Evolutionary conservation across 495 filamentous ascomycete species (phyloP).

Genomic region (Aspergillus cavernicola): DNA sequence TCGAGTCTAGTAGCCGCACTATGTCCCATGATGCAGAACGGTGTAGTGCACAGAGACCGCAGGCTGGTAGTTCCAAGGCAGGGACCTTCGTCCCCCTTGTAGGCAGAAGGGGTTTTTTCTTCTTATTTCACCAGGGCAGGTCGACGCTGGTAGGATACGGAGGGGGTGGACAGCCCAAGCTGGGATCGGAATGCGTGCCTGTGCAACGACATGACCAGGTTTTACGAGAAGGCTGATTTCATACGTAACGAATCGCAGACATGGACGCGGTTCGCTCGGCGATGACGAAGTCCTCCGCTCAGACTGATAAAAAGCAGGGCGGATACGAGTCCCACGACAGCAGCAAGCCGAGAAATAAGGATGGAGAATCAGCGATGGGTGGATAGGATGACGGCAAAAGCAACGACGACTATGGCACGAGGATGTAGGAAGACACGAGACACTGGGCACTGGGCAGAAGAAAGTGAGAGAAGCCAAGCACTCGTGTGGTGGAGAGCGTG

Average conservation of each 20-base stretch:
- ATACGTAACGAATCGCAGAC: conserved; percentile 9
- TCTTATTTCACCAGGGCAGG: conserved; percentile 7
- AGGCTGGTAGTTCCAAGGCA: background rate
- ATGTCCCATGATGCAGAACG: conserved; percentile 16
- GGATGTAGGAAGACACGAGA: conserved; percentile 5
- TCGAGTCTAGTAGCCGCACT: conserved; percentile 5
- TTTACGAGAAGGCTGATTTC: background rate
- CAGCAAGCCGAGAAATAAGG: background rate
- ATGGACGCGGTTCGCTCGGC: conserved; percentile 12
- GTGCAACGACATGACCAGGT: conserved; percentile 34
- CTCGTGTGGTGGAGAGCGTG: conserved; percentile 10
- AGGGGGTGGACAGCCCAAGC: conserved; percentile 23
- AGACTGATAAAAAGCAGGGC: conserved; percentile 1
- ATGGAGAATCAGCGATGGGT: background rate
- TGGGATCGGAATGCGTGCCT: conserved; percentile 28
- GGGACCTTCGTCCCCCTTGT: conserved; percentile 5
- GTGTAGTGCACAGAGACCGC: conserved; percentile 6
- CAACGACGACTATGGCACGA: background rate
- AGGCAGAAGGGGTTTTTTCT: background rate
- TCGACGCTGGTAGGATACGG: conserved; percentile 12
- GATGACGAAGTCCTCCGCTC: conserved; percentile 7
- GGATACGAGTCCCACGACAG: background rate
- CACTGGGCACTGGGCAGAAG: too few relatives aligned
- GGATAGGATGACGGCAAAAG: background rate
- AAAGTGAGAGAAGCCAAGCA: conserved; percentile 8